Evolutionary conservation across 345 rosid genomes (phyloP).

Genomic region (Hibiscus mutabilis): DNA sequence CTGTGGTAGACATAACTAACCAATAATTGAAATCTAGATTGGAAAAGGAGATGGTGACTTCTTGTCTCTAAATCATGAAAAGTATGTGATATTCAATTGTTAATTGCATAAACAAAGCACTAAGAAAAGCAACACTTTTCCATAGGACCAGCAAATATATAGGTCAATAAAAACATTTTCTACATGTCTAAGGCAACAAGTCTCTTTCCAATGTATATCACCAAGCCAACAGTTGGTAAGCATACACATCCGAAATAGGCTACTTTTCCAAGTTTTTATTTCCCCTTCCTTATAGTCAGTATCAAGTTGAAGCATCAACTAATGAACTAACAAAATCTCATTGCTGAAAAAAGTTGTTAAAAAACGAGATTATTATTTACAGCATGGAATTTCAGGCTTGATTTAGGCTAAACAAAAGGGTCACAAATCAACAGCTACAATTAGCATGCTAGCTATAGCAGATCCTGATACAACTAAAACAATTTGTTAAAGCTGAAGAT

Average conservation of each 20-base stretch:
- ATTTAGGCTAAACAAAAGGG: not conserved
- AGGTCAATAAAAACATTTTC: not conserved
- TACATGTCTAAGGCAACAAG: not conserved
- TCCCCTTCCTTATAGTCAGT: slow-evolving; percentile 21
- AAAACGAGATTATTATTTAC: not conserved
- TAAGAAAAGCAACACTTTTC: not conserved
- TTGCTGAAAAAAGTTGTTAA: not conserved
- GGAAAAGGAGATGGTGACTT: slow-evolving; percentile 16
- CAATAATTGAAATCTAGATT: slow-evolving; percentile 31
- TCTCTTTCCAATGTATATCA: not conserved
- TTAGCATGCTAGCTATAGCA: not conserved
- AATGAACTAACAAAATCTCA: too few relatives aligned
- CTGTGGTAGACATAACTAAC: slow-evolving; percentile 19
- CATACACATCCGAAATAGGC: not conserved
- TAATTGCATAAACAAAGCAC: not conserved
- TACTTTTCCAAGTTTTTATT: not conserved
- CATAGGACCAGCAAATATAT: not conserved
- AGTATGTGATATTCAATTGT: not conserved
- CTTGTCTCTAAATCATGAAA: slow-evolving; percentile 18
- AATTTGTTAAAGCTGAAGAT: slow-evolving; percentile 22
- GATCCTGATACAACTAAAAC: not conserved
- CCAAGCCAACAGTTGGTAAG: not conserved
- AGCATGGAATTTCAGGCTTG: not conserved
- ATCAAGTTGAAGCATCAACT: not conserved
- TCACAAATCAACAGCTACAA: not conserved